phyloP scores from a whole-genome alignment of 1,139 yeast species.

The Sugiyamaella neomexicana region DNA sequence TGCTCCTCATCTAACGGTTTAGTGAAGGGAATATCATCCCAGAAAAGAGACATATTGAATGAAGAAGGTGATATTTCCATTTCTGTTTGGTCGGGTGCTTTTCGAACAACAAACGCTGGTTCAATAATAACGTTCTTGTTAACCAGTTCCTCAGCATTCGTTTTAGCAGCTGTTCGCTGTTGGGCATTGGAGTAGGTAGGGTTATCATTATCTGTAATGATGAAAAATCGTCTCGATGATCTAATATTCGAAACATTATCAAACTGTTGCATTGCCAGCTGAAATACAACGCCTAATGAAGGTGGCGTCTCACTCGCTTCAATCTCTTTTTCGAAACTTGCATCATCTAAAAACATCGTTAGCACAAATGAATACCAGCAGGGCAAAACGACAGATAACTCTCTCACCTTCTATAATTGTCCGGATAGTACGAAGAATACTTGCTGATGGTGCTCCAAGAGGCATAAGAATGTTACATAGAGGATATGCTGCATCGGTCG shows the following conservation, averaged over 20 bases:
- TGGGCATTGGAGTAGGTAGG: constrained; percentile 47
- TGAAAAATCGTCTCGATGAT: constrained; percentile 43
- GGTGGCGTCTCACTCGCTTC: constrained; percentile 4
- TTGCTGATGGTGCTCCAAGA: constrained; percentile 35
- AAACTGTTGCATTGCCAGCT: constrained; percentile 35
- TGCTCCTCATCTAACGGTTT: constrained; percentile 18
- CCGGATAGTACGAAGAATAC: constrained; percentile 3
- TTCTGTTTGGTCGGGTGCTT: background rate
- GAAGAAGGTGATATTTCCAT: constrained; percentile 27
- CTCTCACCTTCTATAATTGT: constrained; percentile 6
- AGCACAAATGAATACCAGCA: background rate
- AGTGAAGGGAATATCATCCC: constrained; percentile 46
- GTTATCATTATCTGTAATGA: constrained; percentile 61
- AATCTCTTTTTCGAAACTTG: background rate
- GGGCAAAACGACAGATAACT: no score
- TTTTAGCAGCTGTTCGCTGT: constrained; percentile 50
- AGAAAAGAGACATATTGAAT: constrained; percentile 57
- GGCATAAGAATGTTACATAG: constrained; percentile 32
- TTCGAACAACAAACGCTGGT: constrained; percentile 62
- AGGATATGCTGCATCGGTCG: constrained; percentile 26
- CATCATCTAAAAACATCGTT: background rate
- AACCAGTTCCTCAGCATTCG: constrained; percentile 55
- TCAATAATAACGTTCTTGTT: constrained; percentile 48
- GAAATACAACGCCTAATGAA: constrained; percentile 31
- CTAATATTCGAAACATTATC: constrained; percentile 25